These are phyloP conservation scores for Phylloporus arenicola DNA, from an alignment of 768 basidiomycete species.

Conservation along the genomic window DNA sequence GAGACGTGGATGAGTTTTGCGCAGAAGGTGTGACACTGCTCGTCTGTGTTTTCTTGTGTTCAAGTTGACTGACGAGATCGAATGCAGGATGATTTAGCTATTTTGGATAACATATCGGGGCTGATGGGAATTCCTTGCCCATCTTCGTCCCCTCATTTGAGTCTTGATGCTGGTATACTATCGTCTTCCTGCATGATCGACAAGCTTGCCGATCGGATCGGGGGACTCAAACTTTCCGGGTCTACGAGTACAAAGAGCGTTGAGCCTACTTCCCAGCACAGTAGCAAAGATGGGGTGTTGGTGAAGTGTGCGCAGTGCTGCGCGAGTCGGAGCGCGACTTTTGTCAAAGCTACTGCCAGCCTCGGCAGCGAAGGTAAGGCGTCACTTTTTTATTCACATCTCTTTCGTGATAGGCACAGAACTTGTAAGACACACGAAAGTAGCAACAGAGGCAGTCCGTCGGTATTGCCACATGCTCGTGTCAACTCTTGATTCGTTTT, in stretches of 20 bases:
- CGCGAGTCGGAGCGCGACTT: no score
- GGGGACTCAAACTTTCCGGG: constrained; percentile 17
- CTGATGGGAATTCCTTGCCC: constrained; percentile 31
- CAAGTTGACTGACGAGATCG: not conserved
- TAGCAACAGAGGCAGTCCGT: constrained; percentile 14
- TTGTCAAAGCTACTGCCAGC: constrained; percentile 42
- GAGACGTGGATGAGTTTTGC: constrained; percentile 71
- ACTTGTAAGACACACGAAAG: constrained; percentile 16
- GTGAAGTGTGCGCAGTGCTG: constrained; percentile 39
- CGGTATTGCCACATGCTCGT: constrained; percentile 17
- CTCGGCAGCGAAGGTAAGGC: constrained; percentile 19
- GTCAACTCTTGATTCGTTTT: constrained; percentile 8
- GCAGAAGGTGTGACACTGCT: constrained; percentile 42
- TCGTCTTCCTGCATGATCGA: constrained; percentile 14
- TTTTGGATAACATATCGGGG: constrained; percentile 43
- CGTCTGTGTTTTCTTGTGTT: not conserved
- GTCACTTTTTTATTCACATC: not conserved
- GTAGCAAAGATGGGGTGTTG: constrained; percentile 14
- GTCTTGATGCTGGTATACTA: not conserved
- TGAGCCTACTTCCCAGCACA: not conserved
- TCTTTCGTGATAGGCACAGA: constrained; percentile 9
- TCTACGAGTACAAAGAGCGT: not conserved
- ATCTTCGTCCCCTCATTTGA: constrained; percentile 2
- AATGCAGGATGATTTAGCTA: constrained; percentile 42
- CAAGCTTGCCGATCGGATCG: constrained; percentile 12